A percentile compares a stretch with the other conserved stretches of the same genome.
Evolutionary conservation across 176 grass and related monocot genomes (phyloP).

Genomic region (Zea luxurians): DNA sequence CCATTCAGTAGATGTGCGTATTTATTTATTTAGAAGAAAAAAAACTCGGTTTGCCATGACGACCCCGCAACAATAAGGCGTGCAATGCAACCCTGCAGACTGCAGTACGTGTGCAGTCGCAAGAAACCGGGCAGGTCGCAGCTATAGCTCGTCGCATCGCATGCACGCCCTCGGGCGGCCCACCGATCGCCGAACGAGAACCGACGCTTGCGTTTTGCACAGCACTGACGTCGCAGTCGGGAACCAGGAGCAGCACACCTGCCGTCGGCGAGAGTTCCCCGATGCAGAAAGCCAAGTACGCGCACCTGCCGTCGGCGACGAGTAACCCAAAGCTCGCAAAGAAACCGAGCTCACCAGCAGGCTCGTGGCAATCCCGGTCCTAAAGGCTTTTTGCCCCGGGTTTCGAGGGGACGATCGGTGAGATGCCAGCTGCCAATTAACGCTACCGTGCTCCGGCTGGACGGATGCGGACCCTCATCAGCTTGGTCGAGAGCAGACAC

Average conservation of each 20-base stretch:
- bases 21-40: neutral
- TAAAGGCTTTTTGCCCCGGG: slow-evolving; percentile 26
- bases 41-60: neutral
- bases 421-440: neutral
- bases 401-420: slow-evolving; percentile 33
- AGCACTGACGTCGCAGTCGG: slow-evolving; percentile 3
- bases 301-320: slow-evolving; percentile 13
- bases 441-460: neutral
- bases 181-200: slow-evolving; percentile 29
- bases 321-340: slow-evolving; percentile 2
- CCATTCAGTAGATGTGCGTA: neutral
- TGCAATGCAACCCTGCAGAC: neutral
- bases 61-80: neutral
- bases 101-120: no score
- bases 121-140: neutral
- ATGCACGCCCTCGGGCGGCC: slow-evolving; percentile 6
- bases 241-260: slow-evolving; percentile 16
- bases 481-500: slow-evolving; percentile 3
- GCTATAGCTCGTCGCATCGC: neutral
- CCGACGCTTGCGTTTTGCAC: slow-evolving; percentile 18
- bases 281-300: neutral
- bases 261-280: slow-evolving; percentile 23
- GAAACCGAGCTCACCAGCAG: neutral
- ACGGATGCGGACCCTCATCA: slow-evolving; percentile 14
- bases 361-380: slow-evolving; percentile 25